These are phyloP conservation scores for Chaetomium globosum DNA, from an alignment of 2,329 filamentous ascomycete species.

Conservation along the genomic window DNA sequence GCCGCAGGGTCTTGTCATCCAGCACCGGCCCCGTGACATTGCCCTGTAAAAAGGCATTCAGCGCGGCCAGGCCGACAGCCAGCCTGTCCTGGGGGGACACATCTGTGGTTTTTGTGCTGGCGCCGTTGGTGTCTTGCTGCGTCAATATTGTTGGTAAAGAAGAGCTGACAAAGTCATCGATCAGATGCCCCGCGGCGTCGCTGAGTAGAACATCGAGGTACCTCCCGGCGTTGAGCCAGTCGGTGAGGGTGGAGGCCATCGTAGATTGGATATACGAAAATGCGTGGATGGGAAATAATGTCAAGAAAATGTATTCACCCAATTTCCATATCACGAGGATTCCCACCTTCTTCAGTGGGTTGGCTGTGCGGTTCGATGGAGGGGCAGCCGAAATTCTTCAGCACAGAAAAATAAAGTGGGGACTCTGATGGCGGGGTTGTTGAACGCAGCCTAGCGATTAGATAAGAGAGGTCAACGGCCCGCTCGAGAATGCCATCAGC, in stretches of 20 bases:
- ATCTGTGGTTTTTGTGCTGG: not conserved
- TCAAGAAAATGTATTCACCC: not conserved
- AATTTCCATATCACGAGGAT: not conserved
- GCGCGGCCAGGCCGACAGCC: slow-evolving; percentile 66
- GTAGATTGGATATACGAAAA: not conserved
- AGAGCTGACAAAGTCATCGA: slow-evolving; percentile 28
- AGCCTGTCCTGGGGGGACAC: slow-evolving; percentile 36
- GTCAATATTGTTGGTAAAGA: slow-evolving; percentile 1
- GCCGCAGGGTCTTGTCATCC: slow-evolving; percentile 36
- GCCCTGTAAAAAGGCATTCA: slow-evolving; percentile 80
- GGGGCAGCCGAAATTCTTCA: slow-evolving; percentile 20
- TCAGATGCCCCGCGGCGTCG: slow-evolving; percentile 27
- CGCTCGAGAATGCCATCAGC: not conserved
- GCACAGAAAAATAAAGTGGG: slow-evolving; percentile 24
- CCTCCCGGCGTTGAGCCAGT: slow-evolving; percentile 28
- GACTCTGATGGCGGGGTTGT: slow-evolving; percentile 19
- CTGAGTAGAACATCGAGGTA: slow-evolving; percentile 36
- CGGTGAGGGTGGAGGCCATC: slow-evolving; percentile 9
- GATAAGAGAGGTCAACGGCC: not conserved
- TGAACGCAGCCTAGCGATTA: slow-evolving; percentile 8
- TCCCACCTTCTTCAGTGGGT: not conserved
- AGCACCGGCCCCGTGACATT: slow-evolving; percentile 87
- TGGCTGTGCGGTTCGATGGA: slow-evolving; percentile 3
- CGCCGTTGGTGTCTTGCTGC: not conserved
- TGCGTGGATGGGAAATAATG: not conserved